These are phyloP conservation scores for Saccharomyces mikatae DNA, from an alignment of 805 yeast species.

Conservation along the genomic window DNA sequence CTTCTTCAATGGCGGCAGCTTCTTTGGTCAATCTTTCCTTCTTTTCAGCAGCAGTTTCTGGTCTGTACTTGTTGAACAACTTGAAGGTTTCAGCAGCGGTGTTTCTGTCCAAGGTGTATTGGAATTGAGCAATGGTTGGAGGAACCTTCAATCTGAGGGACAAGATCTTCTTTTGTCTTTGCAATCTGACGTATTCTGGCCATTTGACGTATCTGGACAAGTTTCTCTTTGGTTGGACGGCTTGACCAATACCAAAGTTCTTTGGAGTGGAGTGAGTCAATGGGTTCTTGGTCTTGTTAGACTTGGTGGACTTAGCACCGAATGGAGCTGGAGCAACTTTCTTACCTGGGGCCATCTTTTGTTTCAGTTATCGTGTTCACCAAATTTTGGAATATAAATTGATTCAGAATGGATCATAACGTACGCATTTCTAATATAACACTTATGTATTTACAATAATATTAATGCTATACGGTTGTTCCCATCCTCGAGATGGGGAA, in stretches of 20 bases:
- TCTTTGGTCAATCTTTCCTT: conserved; percentile 97
- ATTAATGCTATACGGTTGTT: not conserved
- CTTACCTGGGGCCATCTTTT: conserved; percentile 46
- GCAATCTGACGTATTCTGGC: conserved; percentile 98
- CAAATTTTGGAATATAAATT: not conserved
- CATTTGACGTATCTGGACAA: conserved; percentile 95
- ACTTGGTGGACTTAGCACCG: conserved; percentile 59
- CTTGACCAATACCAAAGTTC: conserved; percentile 95
- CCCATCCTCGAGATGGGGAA: not conserved
- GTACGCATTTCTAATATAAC: not conserved
- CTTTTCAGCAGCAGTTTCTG: conserved; percentile 96
- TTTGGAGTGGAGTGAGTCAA: conserved; percentile 83
- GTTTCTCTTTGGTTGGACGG: conserved; percentile 91
- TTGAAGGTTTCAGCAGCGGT: conserved; percentile 95
- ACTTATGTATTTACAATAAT: not conserved
- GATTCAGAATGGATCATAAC: not conserved
- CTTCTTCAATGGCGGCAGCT: conserved; percentile 98
- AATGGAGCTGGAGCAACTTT: conserved; percentile 99
- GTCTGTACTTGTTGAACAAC: conserved; percentile 98
- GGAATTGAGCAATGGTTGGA: conserved; percentile 96
- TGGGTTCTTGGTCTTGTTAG: conserved; percentile 65
- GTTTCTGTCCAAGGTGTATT: conserved; percentile 94
- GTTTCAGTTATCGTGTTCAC: not conserved
- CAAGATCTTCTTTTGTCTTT: conserved; percentile 97
- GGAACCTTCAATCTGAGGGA: conserved; percentile 96